These are phyloP conservation scores for Agaricales sp. DNA, from an alignment of 1,284 basidiomycete species.

Conservation along the genomic window DNA sequence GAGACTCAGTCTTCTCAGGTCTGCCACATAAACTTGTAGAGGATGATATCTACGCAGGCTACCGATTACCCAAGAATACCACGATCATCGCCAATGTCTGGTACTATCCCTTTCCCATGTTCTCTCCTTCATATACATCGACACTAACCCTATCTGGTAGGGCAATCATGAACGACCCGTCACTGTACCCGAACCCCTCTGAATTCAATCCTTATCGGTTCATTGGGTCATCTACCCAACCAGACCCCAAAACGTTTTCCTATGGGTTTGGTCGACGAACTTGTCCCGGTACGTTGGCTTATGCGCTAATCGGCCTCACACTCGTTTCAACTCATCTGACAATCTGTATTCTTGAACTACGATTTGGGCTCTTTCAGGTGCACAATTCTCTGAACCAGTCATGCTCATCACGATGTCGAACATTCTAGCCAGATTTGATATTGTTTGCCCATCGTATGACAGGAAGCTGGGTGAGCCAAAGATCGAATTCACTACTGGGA, in stretches of 20 bases:
- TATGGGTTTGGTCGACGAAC: conserved; percentile 37
- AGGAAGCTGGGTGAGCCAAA: no score
- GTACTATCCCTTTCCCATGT: conserved; percentile 19
- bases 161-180: conserved; percentile 34
- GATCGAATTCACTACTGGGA: conserved; percentile 28
- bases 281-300: conserved; percentile 28
- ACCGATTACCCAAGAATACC: conserved; percentile 29
- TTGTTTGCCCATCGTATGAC: conserved; percentile 15
- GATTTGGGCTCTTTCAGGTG: conserved; percentile 20
- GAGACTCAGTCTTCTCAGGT: conserved; percentile 15
- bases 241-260: conserved; percentile 22
- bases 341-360: background rate
- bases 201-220: conserved; percentile 10
- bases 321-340: background rate
- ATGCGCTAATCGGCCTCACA: no score
- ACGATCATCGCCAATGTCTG: conserved; percentile 36
- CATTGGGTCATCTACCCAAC: conserved; percentile 10
- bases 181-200: conserved; percentile 10
- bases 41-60: conserved; percentile 34
- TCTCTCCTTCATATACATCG: background rate
- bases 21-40: conserved; percentile 30
- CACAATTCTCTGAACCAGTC: conserved; percentile 29
- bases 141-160: conserved; percentile 15
- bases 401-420: conserved; percentile 29
- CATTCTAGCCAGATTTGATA: conserved; percentile 24